Conservation (phyloP, 345 rosid species). For the Eucalyptus tenuipes region DNA sequence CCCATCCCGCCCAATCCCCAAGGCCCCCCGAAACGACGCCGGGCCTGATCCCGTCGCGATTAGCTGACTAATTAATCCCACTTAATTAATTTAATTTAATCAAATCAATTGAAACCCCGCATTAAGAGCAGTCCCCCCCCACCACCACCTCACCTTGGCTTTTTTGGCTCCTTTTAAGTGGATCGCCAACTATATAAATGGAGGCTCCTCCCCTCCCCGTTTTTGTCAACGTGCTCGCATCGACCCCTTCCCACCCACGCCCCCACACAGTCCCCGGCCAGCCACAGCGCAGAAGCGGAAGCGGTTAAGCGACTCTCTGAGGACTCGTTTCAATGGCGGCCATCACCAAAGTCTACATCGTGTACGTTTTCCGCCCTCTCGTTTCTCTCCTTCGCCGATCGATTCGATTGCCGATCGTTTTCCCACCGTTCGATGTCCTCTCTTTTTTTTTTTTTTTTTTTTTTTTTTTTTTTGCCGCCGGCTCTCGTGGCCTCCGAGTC, state of each 20-base stretch:
- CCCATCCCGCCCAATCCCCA: neutral
- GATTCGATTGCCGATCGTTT: neutral
- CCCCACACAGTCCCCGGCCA: neutral
- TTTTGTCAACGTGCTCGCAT: neutral
- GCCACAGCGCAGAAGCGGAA: neutral
- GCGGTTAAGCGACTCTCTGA: neutral
- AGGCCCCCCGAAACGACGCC: neutral
- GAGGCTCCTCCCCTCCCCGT: neutral
- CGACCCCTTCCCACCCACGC: neutral
- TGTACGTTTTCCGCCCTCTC: constrained; percentile 23
- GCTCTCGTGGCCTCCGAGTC: neutral
- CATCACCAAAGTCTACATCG: constrained; percentile 50
- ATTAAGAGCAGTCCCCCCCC: neutral
- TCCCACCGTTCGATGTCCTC: neutral
- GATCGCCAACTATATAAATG: neutral
- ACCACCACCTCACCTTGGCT: neutral
- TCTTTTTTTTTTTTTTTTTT: neutral
- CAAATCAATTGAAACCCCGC: neutral
- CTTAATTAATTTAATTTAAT: neutral
- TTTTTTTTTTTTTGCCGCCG: no score
- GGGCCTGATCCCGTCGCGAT: neutral
- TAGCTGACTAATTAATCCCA: neutral
- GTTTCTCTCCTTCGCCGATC: neutral
- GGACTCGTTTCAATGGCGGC: constrained; percentile 35
- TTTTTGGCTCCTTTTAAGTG: neutral